Base-by-base conservation (phyloP, 2,329 filamentous ascomycete species). In the Aspergillus udagawae region DNA sequence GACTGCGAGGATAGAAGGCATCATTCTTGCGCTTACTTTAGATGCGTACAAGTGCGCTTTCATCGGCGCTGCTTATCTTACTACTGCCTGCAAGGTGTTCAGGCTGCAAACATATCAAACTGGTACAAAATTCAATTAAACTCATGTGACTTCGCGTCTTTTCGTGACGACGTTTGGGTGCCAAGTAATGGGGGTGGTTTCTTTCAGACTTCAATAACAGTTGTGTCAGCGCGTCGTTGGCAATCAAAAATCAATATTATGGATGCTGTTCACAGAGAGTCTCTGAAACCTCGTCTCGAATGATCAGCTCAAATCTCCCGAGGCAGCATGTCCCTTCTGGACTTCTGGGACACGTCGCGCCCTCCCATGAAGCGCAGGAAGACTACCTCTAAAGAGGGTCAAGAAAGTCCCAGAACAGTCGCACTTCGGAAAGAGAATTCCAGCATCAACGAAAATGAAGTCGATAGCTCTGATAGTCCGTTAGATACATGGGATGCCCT, bases 401-500 rank as follows among this genome's bases (percentile, higher is more conserved):
- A 45, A 5, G 23, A 55, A 25, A 44, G 58, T 8, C 51, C 20
- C 20, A 61, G 21, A 25, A 29, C 20, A 25, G 44, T 23, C 10
- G 12, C 44, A 27, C 4, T 53, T 45, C 21, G 52, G 49, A 56
- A 62, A 48, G 51, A 54, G n/a, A 29, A 62, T 55, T 20, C 41
- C 52, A 9, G 63, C 59, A 28, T 25, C 35, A 41, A 41, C 4
- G 27, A 29, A 25, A 35, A 25, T 4, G 49, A 51, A 20, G 9
- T 51, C n/a, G 35, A 35, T 28, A 51, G 21, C 6, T 53, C 32
- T 44, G 64, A 61, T 12, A 66, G 56, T 54, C 73, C 44, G 70
- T 79, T 59, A 75, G 79, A 59, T 69, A 63, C 7, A 61, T 73
- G 38, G 53, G 69, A 70, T 35, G 66, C 69, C 4, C 71, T 35